Base-by-base conservation (phyloP, 345 rosid genomes). In the Sisymbrium irio region DNA sequence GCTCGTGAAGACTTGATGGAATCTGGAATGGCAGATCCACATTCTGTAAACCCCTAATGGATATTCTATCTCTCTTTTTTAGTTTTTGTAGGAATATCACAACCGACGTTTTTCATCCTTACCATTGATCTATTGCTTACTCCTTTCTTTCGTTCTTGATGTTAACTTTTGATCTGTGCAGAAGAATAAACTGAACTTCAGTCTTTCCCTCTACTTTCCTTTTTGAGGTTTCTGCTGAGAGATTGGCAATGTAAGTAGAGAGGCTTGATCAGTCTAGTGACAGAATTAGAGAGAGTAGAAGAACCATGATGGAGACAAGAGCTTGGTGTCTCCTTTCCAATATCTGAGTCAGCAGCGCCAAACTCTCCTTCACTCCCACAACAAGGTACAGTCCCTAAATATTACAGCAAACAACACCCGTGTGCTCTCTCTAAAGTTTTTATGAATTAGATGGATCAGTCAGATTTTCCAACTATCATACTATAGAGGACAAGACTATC, bases 281-380 rank as follows among this genome's bases (percentile, higher is more conserved):
- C 7, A 83, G 89, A 79, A 88, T 90, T 40, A 90, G 78, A 75
- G 91, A 92, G 62, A 83, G 98, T 77, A 84, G 93, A 82, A 90
- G 90, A 83, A 80, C 89, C 58, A 54, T 87, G 74, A 82, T 90
- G 54, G 98, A 92, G 83, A 87, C 96, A 92, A 83, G 94, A 90
- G 74, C 86, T 90, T 10, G 95, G 98, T 61, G 88, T 87, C 67
- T 84, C 93, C n/a, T 87, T 85, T 67, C 89, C 91, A 87, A 83
- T 96, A 92, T 81, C 75, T 90, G 76, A 85, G 86, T 75, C 96
- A 87, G 64, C 96, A 92, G 69, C 79, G 92, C 22, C 89, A 92
- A 69, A 83, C 98, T 65, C 94, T 92, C 45, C 79, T 92, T 22
- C 89, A 89, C 47, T 83, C 98, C 41, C 89, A 86, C 78, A 76